phyloP scores from a whole-genome alignment of 148 eudicot genomes.

The Silene uniflora region DNA sequence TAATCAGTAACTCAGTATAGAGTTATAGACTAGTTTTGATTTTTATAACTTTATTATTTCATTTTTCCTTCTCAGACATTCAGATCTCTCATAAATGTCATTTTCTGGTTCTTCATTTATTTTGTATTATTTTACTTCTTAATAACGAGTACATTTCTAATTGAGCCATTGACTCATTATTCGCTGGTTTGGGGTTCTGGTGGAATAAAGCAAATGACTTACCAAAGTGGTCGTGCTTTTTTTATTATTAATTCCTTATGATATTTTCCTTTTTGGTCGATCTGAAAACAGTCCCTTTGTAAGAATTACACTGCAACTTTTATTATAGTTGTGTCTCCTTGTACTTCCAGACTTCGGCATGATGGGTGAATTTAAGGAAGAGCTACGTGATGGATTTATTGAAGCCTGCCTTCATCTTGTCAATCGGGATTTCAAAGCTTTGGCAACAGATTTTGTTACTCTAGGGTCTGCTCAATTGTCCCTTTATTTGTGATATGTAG shows the following conservation, averaged over 20 bases:
- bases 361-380: slow-evolving; percentile 97
- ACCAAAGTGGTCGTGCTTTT: too few species aligned
- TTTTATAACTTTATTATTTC: background rate
- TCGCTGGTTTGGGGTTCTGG: too few species aligned
- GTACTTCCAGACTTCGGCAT: slow-evolving; percentile 77
- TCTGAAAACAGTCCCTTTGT: background rate
- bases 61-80: background rate
- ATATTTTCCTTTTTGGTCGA: too few species aligned
- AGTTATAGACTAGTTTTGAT: background rate
- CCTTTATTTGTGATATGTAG: slow-evolving; percentile 13
- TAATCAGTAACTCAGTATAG: background rate
- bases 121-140: background rate
- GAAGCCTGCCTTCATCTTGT: slow-evolving; percentile 99
- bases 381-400: slow-evolving; percentile 90
- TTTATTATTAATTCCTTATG: too few species aligned
- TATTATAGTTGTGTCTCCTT: slow-evolving; percentile 3
- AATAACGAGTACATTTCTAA: too few species aligned
- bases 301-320: background rate
- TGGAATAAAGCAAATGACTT: too few species aligned
- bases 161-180: too few species aligned
- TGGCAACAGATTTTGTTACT: slow-evolving; percentile 87
- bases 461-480: slow-evolving; percentile 58
- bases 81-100: background rate
- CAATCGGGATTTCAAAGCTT: slow-evolving; percentile 85
- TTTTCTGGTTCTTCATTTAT: background rate